phyloP scores from a whole-genome alignment of 139 green algal genomes.

The Coccomyxa sp. region DNA sequence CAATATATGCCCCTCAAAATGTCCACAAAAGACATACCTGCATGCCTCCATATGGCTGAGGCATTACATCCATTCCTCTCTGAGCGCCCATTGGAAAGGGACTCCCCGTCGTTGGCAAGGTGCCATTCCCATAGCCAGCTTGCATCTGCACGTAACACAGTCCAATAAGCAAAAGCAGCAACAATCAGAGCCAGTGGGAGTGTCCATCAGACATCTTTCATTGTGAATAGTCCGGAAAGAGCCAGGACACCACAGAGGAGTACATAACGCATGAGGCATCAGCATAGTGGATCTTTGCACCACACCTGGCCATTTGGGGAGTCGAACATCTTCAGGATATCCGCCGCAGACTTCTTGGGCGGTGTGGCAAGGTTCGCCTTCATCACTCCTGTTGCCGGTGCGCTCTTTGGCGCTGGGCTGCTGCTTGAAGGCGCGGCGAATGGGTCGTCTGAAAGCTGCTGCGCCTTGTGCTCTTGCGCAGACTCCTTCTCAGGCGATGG shows the following conservation, averaged over 20 bases:
- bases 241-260: neutral
- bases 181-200: neutral
- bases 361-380: too few species aligned
- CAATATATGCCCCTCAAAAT: neutral
- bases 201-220: neutral
- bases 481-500: too few species aligned
- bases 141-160: neutral
- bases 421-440: too few species aligned
- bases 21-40: neutral
- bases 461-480: too few species aligned
- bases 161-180: neutral
- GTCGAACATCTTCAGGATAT: slow-evolving; percentile 51
- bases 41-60: slow-evolving; percentile 8
- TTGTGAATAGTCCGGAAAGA: neutral
- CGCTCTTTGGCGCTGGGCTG: too few species aligned
- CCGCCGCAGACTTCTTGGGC: slow-evolving; percentile 24
- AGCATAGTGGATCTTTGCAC: neutral
- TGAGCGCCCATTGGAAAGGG: neutral
- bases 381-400: too few species aligned
- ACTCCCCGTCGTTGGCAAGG: neutral
- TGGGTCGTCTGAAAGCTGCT: too few species aligned
- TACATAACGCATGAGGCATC: neutral
- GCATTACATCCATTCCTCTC: slow-evolving; percentile 7
- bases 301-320: neutral
- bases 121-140: neutral